Base-by-base conservation (phyloP, 345 rosid genomes). In the Fremontodendron californicum region DNA sequence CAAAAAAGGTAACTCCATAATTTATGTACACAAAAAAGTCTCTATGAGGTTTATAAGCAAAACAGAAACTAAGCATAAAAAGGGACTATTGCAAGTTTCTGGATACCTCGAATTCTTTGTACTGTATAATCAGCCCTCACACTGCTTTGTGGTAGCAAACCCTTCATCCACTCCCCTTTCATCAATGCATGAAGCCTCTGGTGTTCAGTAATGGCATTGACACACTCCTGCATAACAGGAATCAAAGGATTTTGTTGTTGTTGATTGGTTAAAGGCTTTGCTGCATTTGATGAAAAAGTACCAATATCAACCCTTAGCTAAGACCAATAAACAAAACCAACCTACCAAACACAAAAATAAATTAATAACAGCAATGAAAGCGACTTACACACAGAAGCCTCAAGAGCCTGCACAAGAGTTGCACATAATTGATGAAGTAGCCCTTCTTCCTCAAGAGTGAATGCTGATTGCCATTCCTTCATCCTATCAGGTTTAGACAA, bases 111-210 rank as follows among this genome's bases (percentile, higher is more conserved):
- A 75, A 91, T 89, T 82, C 97, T 90, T 80, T 87, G 89, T 48
- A 91, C 97, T 33, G 90, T 86, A 75, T 86, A 89, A 77, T 89
- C 92, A 69, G 92, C 92, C 54, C 82, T 89, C 78, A 93, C 82
- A 83, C 85, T 89, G 82, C 92, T 86, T 75, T 91, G 90, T 3
- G 97, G 95, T 52, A 94, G 93, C 81, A 94, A 78, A 75, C 94
- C 97, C 81, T 90, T 94, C 68, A 88, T 90, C 94, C 94, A 93
- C 77, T 94, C 98, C 74, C 97, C 97, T 89, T 90, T 94, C 93
- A 93, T 86, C 84, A 94, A 84, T 7, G 88, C 82, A 54, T 83
- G 91, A 79, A 94, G 98, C 88, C 89, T 91, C 83, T 91, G 97
- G 79, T 94, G 98, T 84, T 91, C 97, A 13, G 93, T 90, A 79